phyloP scores from a whole-genome alignment of 257 asterid species.

The Oldenlandia corymbosa region DNA sequence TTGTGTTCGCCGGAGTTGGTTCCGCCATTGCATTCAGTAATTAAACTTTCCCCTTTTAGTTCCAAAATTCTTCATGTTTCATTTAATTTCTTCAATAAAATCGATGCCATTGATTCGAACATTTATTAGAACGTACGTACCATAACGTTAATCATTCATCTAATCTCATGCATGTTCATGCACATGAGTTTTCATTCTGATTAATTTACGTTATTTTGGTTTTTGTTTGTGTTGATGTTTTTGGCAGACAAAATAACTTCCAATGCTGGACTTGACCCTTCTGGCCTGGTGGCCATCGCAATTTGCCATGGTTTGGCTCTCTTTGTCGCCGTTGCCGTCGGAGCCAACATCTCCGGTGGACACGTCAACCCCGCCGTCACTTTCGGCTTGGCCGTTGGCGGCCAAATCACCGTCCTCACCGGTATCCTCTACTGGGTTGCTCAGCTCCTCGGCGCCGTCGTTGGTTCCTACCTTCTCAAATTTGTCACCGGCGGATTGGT shows the following conservation, averaged over 20 bases:
- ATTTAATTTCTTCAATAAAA: too few relatives aligned
- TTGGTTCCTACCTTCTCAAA: constrained; percentile 55
- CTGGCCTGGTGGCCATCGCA: constrained; percentile 76
- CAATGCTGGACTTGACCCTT: constrained; percentile 57
- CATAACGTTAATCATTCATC: background rate
- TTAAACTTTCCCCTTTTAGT: background rate
- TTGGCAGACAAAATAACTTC: constrained; percentile 62
- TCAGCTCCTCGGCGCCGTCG: constrained; percentile 70
- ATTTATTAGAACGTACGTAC: too few relatives aligned
- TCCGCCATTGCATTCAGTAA: constrained; percentile 92
- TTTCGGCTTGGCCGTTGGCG: constrained; percentile 82
- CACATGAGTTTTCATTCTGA: background rate
- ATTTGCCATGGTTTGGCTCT: constrained; percentile 71
- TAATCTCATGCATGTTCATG: constrained; percentile 2
- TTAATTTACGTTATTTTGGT: too few relatives aligned
- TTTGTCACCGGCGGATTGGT: constrained; percentile 87
- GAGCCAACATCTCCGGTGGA: constrained; percentile 89
- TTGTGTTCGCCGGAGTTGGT: constrained; percentile 95
- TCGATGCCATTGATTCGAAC: too few relatives aligned
- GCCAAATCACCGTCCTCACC: constrained; percentile 75
- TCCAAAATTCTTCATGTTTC: too few relatives aligned
- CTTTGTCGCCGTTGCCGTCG: constrained; percentile 72
- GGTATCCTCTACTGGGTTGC: constrained; percentile 80
- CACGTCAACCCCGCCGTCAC: constrained; percentile 91
- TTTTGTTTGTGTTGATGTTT: background rate